Evolutionary conservation across 164 flowering plant species (phyloP).

Genomic region (Nymphaea thermarum): DNA sequence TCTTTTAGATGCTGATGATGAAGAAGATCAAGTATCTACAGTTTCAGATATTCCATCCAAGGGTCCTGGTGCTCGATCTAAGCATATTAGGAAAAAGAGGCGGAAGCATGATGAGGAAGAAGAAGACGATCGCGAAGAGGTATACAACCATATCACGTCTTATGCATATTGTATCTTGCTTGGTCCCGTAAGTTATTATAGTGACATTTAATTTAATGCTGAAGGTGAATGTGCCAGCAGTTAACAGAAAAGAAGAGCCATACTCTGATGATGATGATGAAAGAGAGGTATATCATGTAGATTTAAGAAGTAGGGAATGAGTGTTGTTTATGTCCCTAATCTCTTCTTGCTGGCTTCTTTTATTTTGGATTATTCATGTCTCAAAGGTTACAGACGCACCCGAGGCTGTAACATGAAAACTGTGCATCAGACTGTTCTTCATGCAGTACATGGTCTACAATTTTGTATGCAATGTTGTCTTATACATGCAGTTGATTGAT

Average conservation of each 20-base stretch:
- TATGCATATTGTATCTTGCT: constrained; percentile 8
- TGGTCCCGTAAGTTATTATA: constrained; percentile 2
- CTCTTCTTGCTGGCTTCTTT: no score
- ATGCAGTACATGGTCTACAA: no score
- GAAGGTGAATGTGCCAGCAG: constrained; percentile 29
- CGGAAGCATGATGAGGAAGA: constrained; percentile 48
- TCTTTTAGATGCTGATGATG: constrained; percentile 75
- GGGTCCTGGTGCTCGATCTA: constrained; percentile 24
- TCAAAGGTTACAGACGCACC: no score
- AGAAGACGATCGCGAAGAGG: constrained; percentile 25
- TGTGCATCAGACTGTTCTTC: no score
- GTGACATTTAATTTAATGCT: constrained; percentile 1
- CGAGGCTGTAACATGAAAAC: no score
- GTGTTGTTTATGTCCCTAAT: no score
- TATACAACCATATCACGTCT: constrained; percentile 16
- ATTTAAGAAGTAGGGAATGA: no score
- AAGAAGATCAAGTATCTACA: constrained; percentile 34
- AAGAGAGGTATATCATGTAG: constrained; percentile 1
- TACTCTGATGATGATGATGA: constrained; percentile 26
- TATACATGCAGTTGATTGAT: no score
- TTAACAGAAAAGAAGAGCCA: constrained; percentile 35
- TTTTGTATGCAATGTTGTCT: no score
- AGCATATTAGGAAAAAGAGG: constrained; percentile 61
- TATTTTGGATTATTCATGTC: no score
- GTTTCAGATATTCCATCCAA: not conserved